Evolutionary conservation across 2,329 filamentous ascomycete genomes (phyloP), one percentile per base, ranked within the genome.

Genomic region (Penicillium olsonii): DNA sequence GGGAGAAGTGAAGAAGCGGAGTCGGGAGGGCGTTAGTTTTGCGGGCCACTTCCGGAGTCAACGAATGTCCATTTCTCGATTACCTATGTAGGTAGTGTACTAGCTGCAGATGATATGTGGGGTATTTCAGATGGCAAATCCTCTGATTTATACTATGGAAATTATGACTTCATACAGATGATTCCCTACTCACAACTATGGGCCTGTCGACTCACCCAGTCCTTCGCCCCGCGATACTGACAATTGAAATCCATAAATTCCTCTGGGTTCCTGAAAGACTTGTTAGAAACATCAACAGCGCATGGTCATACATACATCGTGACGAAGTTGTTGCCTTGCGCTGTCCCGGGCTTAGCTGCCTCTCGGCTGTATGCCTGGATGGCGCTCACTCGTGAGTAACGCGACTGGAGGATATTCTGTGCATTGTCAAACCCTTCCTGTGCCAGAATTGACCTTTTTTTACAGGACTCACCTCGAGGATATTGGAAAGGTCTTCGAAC

Each of bases 161-260:
- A n/a, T n/a, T n/a, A n/a, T n/a, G n/a, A n/a, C n/a, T n/a, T n/a
- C n/a, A n/a, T n/a, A n/a, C n/a, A n/a, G n/a, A n/a, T n/a, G n/a
- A n/a, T n/a, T n/a, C n/a, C n/a, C n/a, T n/a, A n/a, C n/a, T n/a
- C n/a, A n/a, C 22, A 24, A 24, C 22, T 24, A 24, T n/a, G n/a
- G 22, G 22, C 29, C 29, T 31, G 29, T 4, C 29, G 29, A 4
- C 12, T n/a, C 11, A 5, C 3, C 20, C 18, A 38, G 10, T 39
- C 12, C 37, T 46, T 48, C 2, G 48, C 54, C 3, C 54, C 54
- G 2, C 37, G 39, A 43, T 56, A 56, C 42, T 48, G 44, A 14
- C 54, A 56, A 18, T 56, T 56, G 20, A 50, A 56, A 7, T 54
- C 48, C 54, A 54, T 56, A 9, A 56, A 56, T 14, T 56, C 39